A percentile compares a stretch with the other conserved stretches of the same genome.
Conservation (phyloP, 2,329 filamentous ascomycete species). For the Arthrobotrys pseudoclavata region DNA sequence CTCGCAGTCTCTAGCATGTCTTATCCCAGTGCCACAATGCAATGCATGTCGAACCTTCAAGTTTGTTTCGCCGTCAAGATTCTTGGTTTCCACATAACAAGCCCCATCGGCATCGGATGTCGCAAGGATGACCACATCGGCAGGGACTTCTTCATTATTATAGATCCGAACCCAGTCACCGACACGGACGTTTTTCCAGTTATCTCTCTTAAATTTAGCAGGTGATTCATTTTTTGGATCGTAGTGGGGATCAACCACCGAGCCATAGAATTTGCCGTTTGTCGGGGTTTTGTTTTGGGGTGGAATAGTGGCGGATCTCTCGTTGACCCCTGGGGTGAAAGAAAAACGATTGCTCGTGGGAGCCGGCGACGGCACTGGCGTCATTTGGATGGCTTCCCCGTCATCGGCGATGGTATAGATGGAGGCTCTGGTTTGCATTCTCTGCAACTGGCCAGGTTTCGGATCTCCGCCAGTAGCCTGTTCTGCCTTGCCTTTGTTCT, state of each 20-base stretch:
- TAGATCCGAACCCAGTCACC: conserved; percentile 97
- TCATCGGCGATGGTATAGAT: conserved; percentile 71
- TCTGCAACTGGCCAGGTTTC: conserved; percentile 58
- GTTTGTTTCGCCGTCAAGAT: conserved; percentile 97
- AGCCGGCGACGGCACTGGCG: conserved; percentile 86
- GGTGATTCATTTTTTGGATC: conserved; percentile 70
- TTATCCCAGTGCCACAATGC: conserved; percentile 83
- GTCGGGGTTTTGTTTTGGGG: conserved; percentile 60
- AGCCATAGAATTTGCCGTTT: conserved; percentile 70
- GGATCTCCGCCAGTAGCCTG: conserved; percentile 64
- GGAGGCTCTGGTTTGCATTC: conserved; percentile 62
- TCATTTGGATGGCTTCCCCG: conserved; percentile 83
- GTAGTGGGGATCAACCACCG: conserved; percentile 78
- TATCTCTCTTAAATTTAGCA: conserved; percentile 89
- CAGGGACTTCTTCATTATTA: conserved; percentile 94
- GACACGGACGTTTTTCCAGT: conserved; percentile 95
- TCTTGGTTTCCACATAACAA: conserved; percentile 98
- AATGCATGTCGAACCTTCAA: conserved; percentile 93
- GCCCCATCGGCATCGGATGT: conserved; percentile 94
- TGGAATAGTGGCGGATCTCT: conserved; percentile 33
- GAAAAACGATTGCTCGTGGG: conserved; percentile 69
- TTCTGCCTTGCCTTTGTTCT: conserved; percentile 66
- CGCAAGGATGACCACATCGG: conserved; percentile 90
- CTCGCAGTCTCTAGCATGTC: conserved; percentile 93
- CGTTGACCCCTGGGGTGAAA: conserved; percentile 62